Evolutionary conservation across 73 alveolate species (phyloP).

Genomic region (Paramecium tetraurelia): DNA sequence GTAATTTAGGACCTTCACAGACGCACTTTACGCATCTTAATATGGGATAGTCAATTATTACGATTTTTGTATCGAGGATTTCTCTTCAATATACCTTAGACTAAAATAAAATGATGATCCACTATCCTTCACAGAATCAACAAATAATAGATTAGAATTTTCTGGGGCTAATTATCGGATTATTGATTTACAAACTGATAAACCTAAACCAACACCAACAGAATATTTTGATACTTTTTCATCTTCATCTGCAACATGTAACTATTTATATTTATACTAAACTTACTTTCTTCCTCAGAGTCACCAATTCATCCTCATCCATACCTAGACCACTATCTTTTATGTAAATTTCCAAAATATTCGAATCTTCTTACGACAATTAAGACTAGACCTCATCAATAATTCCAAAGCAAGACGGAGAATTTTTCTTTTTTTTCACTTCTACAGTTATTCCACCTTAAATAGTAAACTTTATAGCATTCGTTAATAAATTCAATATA

Average conservation of each 20-base stretch:
- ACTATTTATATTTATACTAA: background rate
- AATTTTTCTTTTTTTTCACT: background rate
- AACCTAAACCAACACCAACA: constrained; percentile 38
- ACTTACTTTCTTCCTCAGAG: background rate
- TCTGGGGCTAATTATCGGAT: background rate
- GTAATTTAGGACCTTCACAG: background rate
- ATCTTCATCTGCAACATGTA: constrained; percentile 40
- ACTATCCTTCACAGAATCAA: background rate
- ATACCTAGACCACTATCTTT: constrained; percentile 28
- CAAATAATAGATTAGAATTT: background rate
- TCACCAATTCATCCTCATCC: constrained; percentile 27
- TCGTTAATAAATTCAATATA: background rate
- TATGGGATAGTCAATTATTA: background rate
- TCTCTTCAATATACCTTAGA: background rate
- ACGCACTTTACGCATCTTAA: background rate
- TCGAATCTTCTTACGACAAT: background rate
- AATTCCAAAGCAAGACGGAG: background rate
- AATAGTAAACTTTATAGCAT: constrained; percentile 5
- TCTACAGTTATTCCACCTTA: constrained; percentile 11
- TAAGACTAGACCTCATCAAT: background rate
- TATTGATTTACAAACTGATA: background rate
- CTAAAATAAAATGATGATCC: constrained; percentile 11
- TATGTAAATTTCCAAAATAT: background rate
- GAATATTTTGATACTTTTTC: constrained; percentile 23
- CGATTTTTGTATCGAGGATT: background rate